Base-by-base conservation (phyloP, 2,329 filamentous ascomycete species). In the Orbilia brochopaga region DNA sequence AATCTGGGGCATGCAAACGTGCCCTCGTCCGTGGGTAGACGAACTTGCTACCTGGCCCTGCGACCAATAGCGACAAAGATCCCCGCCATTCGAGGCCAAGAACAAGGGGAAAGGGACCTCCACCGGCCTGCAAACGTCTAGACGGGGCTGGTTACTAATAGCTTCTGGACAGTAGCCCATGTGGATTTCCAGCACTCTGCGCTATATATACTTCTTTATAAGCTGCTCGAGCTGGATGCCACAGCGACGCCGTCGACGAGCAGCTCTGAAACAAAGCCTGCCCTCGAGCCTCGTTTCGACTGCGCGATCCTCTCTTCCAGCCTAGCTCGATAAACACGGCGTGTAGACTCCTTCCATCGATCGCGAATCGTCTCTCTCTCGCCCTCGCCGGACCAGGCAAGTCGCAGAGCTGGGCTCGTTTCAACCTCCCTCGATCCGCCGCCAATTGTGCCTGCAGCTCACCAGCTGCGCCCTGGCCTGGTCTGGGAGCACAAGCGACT, bases 111-210 rank as follows among this genome's bases (percentile, higher is more conserved):
- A 46, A 48, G 59, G 53, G 59, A 46, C 66, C 35, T 57, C 54
- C 67, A 57, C 67, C 59, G 65, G 67, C 60, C 67, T 64, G 67
- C 59, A 59, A 57, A 50, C 60, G 59, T 19, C 44, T 48, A 48
- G 44, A 48, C 15, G 15, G n/a, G 15, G 44, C 44, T 23, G 44
- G 44, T 48, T 19, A 48, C 44, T 48, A 48, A 48, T 44, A 17
- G n/a, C n/a, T n/a, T n/a, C n/a, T n/a, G n/a, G n/a, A n/a, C n/a
- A n/a, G n/a, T n/a, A 37, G 35, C 15, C 35, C 7, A 37, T 44
- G 40, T 21, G 44, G 44, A 48, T 19, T 48, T 11, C 7, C 40
- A 44, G 40, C 27, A 8, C 27, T 32, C 27, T 32, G 27, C 27
- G 27, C 4, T 32, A 32, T 32, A 32, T 32, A 32, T 4, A 8